Percentiles rank a stretch among this genome's conserved stretches.
Conservation (phyloP, 441 rosid genomes). For the Corymbia calophylla region DNA sequence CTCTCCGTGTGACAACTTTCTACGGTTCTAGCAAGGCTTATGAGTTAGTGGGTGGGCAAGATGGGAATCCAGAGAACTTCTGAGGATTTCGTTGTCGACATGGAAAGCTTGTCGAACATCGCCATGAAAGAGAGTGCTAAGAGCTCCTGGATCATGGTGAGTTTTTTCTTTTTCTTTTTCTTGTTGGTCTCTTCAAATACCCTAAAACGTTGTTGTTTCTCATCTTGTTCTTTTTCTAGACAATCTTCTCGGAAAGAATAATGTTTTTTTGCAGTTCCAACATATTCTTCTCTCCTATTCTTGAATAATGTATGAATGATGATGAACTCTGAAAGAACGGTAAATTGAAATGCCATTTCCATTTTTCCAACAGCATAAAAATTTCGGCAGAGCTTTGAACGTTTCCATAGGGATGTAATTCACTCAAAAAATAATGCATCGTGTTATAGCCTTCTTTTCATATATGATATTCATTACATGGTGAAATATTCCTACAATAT, state of each 20-base stretch:
- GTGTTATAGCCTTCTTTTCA: background rate
- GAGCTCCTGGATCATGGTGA: background rate
- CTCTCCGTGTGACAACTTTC: background rate
- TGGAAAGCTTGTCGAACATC: background rate
- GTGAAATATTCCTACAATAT: background rate
- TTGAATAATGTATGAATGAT: background rate
- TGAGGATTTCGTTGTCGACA: background rate
- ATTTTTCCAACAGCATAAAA: background rate
- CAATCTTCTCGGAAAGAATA: background rate
- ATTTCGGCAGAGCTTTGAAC: background rate
- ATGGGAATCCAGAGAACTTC: background rate
- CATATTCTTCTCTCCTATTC: background rate
- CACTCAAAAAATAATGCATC: background rate
- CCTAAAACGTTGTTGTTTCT: background rate
- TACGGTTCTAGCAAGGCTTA: background rate
- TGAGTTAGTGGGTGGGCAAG: background rate
- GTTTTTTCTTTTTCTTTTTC: background rate
- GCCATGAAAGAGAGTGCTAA: background rate
- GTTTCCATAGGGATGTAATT: background rate
- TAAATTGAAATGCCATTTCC: background rate
- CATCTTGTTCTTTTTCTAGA: background rate
- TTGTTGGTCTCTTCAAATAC: background rate
- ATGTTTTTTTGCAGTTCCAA: background rate
- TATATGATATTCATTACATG: background rate
- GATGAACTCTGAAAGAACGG: background rate